A percentile compares a stretch with the other conserved stretches of the same genome.
phyloP scores from a whole-genome alignment of 129 eudicot genomes.

The Gnaphalium uliginosum region DNA sequence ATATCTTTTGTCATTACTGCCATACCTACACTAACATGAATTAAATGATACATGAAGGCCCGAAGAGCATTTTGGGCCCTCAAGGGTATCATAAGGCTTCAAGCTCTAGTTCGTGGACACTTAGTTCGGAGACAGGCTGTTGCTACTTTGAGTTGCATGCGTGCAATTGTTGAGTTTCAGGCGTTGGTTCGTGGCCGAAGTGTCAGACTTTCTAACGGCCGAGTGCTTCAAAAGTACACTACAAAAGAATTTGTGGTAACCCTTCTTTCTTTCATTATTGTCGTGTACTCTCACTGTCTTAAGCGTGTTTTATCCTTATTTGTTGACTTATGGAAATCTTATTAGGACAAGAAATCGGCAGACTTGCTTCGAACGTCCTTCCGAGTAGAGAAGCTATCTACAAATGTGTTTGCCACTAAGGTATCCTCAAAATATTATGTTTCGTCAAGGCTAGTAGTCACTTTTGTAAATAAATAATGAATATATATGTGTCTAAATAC shows the following conservation, averaged over 20 bases:
- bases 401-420: conserved; percentile 63
- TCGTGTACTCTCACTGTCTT: not conserved
- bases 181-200: conserved; percentile 76
- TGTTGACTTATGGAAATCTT: conserved; percentile 3
- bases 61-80: conserved; percentile 97
- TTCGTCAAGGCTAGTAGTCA: not conserved
- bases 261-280: not conserved
- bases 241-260: conserved; percentile 37
- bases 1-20: not conserved
- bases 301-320: not conserved
- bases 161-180: conserved; percentile 73
- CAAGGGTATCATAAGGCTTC: conserved; percentile 91
- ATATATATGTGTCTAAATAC: not conserved
- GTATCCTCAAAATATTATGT: conserved; percentile 38
- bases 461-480: not conserved
- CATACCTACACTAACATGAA: conserved; percentile 12
- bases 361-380: conserved; percentile 40
- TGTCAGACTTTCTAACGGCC: conserved; percentile 61
- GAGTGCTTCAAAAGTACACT: conserved; percentile 30
- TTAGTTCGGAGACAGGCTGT: conserved; percentile 90
- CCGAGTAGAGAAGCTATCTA: conserved; percentile 50
- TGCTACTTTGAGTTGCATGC: conserved; percentile 84
- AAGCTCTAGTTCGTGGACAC: conserved; percentile 95
- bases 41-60: conserved; percentile 51
- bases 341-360: conserved; percentile 41